Percentiles rank a stretch among this genome's conserved stretches.
phyloP scores from a whole-genome alignment of 2,329 filamentous ascomycete species.

The Trichoderma afroharzianum region DNA sequence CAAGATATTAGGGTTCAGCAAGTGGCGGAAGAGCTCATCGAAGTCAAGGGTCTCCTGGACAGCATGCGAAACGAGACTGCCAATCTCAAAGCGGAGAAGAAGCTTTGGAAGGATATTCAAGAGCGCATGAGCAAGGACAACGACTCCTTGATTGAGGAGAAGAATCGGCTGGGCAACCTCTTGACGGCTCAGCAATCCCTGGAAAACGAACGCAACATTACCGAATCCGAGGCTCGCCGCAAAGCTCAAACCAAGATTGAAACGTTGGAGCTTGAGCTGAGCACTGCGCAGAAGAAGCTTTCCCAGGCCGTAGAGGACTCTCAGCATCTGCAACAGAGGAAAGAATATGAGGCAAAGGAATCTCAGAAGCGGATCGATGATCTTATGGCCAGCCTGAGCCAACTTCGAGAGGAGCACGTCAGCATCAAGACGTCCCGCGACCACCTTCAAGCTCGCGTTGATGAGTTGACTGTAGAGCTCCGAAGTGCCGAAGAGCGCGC shows the following conservation, averaged over 20 bases:
- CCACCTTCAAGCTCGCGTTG: constrained; percentile 81
- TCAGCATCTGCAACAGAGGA: constrained; percentile 76
- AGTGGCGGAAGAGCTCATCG: constrained; percentile 87
- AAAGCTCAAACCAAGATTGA: constrained; percentile 77
- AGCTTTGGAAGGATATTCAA: constrained; percentile 91
- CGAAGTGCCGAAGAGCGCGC: constrained; percentile 85
- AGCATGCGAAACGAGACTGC: constrained; percentile 86
- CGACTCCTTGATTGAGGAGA: constrained; percentile 78
- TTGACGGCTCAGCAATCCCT: constrained; percentile 82
- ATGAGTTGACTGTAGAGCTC: constrained; percentile 84
- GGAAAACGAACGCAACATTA: constrained; percentile 85
- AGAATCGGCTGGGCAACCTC: constrained; percentile 75
- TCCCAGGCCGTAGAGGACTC: constrained; percentile 77
- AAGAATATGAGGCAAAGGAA: constrained; percentile 87
- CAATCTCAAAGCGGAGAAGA: constrained; percentile 92
- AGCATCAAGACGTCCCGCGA: constrained; percentile 83
- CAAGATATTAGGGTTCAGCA: constrained; percentile 89
- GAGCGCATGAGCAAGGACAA: constrained; percentile 85
- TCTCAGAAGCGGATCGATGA: constrained; percentile 91
- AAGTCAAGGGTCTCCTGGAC: constrained; percentile 75
- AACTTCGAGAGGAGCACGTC: constrained; percentile 81
- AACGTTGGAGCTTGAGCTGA: constrained; percentile 72
- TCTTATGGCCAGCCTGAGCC: constrained; percentile 72
- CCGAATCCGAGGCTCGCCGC: constrained; percentile 76
- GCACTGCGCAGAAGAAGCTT: constrained; percentile 75